phyloP scores from a whole-genome alignment of 2,329 filamentous ascomycete species.

The Colletotrichum ledebouriae region DNA sequence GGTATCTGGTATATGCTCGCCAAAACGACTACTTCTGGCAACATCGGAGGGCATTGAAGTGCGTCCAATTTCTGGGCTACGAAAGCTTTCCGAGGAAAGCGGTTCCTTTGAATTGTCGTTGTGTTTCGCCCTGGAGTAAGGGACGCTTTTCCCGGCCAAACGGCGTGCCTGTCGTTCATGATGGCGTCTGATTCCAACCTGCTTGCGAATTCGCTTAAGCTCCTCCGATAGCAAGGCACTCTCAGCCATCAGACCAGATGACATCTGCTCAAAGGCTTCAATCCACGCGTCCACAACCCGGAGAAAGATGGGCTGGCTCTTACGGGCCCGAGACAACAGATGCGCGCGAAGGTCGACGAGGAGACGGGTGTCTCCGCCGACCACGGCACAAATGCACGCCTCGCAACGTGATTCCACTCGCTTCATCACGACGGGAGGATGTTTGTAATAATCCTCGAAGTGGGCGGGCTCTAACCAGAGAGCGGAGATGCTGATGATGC shows the following conservation, averaged over 20 bases:
- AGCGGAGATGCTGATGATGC: conserved; percentile 51
- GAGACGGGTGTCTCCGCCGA: conserved; percentile 59
- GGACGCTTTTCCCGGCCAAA: conserved; percentile 15
- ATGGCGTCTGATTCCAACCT: conserved; percentile 39
- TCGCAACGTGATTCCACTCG: conserved; percentile 59
- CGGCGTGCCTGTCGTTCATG: conserved; percentile 7
- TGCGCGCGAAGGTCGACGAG: conserved; percentile 61
- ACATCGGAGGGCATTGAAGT: neutral
- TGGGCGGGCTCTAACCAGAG: conserved; percentile 55
- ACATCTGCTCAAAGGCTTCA: conserved; percentile 46
- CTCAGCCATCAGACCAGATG: neutral
- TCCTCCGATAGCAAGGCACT: conserved; percentile 31
- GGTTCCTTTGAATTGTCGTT: neutral
- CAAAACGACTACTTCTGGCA: neutral
- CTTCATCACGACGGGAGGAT: conserved; percentile 45
- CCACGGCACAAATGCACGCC: conserved; percentile 64
- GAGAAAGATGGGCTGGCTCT: conserved; percentile 52
- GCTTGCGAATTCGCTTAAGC: conserved; percentile 27
- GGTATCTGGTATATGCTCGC: neutral
- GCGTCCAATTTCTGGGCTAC: neutral
- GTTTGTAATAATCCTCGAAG: conserved; percentile 54
- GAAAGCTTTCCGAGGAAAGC: neutral
- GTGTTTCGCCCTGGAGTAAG: conserved; percentile 14
- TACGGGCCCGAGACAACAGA: conserved; percentile 55
- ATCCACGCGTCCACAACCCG: conserved; percentile 62